Evolutionary conservation across 371 early-diverging fungal genomes (phyloP), one percentile per base, ranked within the genome.

Genomic region (Apophysomyces ossiformis): DNA sequence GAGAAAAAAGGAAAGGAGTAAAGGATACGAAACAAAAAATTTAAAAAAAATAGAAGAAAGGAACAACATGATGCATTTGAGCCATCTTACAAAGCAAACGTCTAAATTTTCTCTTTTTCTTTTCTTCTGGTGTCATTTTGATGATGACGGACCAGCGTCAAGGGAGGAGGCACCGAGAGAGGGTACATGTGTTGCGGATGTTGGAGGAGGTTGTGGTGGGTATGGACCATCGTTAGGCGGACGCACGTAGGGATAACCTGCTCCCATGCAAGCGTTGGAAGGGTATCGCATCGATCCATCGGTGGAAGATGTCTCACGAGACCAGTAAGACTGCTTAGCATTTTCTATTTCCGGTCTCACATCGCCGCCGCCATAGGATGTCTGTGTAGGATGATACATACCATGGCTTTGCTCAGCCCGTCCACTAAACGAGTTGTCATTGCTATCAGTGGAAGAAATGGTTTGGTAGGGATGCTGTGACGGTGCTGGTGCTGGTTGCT

Each of bases 171-270:
- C 54, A 50, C 21, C 21, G 21, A 50, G 54, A 5, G 54, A 50
- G 21, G 60, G 41, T 13, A 60, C 18, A 12, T n/a, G 5, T 60
- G 43, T 43, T 41, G 60, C 13, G 5, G 39, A 26, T 3, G 32
- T 60, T 13, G 60, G 41, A 39, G 60, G 41, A n/a, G n/a, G 62
- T 36, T 62, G 46, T 13, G 35, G 47, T 8, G 64, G 56, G 56
- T 38, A 39, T 35, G 56, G 41, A 37, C 37, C 39, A 18, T 57
- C 37, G 11, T 63, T 63, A 5, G 57, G 57, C 37, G 39, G 16
- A 56, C 36, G 38, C 60, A 60, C 26, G 54, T 50, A 50, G 54
- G 54, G 54, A 50, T 50, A 50, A 8, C 54, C 54, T 50, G 54
- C 54, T 50, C 54, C 54, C 54, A 50, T 21, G 21, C 26, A 50